A percentile compares a stretch with the other conserved stretches of the same genome.
Conservation (phyloP, 192 early-diverging fungal species). For the Allomyces macrogynus region DNA sequence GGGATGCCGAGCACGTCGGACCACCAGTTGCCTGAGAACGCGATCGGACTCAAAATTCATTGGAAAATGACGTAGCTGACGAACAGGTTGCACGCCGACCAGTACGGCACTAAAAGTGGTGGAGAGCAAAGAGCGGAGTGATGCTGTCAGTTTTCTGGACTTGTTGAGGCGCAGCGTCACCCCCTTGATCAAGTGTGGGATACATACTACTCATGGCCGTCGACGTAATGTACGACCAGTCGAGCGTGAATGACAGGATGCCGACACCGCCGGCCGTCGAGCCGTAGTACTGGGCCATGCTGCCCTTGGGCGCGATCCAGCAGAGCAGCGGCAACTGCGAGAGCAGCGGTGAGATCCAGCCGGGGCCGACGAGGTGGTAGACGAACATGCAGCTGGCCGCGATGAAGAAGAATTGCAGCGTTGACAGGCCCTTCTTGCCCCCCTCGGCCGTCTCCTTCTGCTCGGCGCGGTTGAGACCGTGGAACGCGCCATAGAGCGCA, state of each 20-base stretch:
- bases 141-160: too few species aligned
- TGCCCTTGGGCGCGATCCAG: conserved; percentile 17
- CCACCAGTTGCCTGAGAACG: conserved; percentile 22
- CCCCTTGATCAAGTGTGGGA: too few species aligned
- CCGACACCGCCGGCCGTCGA: conserved; percentile 15
- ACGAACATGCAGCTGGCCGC: conserved; percentile 21
- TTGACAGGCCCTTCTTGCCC: conserved; percentile 10
- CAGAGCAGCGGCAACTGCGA: conserved; percentile 41
- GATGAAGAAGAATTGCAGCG: conserved; percentile 27
- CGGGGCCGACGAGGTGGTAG: conserved; percentile 39
- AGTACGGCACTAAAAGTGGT: background rate
- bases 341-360: conserved; percentile 45
- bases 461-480: conserved; percentile 23
- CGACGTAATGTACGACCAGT: conserved; percentile 13
- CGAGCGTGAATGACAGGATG: conserved; percentile 16
- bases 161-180: too few species aligned
- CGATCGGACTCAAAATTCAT: conserved; percentile 28
- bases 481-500: conserved; percentile 58
- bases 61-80: conserved; percentile 23
- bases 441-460: conserved; percentile 1
- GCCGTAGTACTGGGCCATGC: conserved; percentile 6
- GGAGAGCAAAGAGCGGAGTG: too few species aligned
- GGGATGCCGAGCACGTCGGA: conserved; percentile 22
- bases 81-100: conserved; percentile 18
- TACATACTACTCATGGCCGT: background rate